Evolutionary conservation across 495 filamentous ascomycete species (phyloP).

Genomic region (Opeltia flavorubescens): DNA sequence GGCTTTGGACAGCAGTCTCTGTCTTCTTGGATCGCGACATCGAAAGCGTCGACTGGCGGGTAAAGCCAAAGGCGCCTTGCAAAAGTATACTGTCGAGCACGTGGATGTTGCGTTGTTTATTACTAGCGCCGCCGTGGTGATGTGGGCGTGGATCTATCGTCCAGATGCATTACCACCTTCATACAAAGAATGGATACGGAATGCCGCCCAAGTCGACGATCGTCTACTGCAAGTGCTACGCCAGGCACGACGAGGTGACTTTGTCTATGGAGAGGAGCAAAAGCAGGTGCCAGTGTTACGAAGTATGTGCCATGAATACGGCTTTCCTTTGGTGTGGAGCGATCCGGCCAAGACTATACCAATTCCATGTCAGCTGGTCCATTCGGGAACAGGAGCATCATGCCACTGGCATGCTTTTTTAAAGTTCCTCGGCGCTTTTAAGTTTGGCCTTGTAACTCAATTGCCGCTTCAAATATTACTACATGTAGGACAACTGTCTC

Average conservation of each 20-base stretch:
- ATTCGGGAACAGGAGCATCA: conserved; percentile 61
- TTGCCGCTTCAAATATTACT: conserved; percentile 61
- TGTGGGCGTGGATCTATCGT: conserved; percentile 81
- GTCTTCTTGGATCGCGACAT: conserved; percentile 45
- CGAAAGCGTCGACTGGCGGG: conserved; percentile 7
- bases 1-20: conserved; percentile 59
- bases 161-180: conserved; percentile 54
- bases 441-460: conserved; percentile 65
- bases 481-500: conserved; percentile 39
- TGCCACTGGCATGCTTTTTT: conserved; percentile 68
- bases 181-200: conserved; percentile 78
- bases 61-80: conserved; percentile 36
- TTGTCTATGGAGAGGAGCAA: conserved; percentile 67
- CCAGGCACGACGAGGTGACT: conserved; percentile 44
- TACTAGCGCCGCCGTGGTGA: conserved; percentile 61
- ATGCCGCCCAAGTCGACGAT: conserved; percentile 62
- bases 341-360: conserved; percentile 61
- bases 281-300: conserved; percentile 57
- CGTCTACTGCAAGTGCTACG: conserved; percentile 66
- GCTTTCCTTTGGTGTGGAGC: conserved; percentile 56
- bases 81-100: conserved; percentile 35
- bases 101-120: conserved; percentile 66
- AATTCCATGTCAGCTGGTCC: conserved; percentile 79
- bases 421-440: conserved; percentile 58
- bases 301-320: conserved; percentile 62